These are phyloP conservation scores for Scheffersomyces segobiensis DNA, from an alignment of 1,139 yeast genomes.

Conservation along the genomic window DNA sequence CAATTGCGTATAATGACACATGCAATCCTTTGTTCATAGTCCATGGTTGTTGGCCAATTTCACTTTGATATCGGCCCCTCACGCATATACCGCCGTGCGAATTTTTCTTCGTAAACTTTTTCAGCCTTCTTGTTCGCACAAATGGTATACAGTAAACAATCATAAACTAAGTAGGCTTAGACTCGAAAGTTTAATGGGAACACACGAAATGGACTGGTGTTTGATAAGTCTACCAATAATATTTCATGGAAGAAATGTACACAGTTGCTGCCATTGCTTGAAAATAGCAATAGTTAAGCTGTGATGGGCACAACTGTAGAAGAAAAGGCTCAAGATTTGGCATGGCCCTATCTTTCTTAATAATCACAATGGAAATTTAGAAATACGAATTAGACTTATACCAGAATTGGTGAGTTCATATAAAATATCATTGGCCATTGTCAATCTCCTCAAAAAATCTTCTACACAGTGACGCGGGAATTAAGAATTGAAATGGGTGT, in stretches of 20 bases:
- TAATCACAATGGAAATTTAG: too few relatives aligned
- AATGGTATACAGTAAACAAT: background rate
- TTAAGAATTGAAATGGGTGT: too few relatives aligned
- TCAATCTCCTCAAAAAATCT: too few relatives aligned
- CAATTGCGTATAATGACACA: background rate
- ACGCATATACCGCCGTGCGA: background rate
- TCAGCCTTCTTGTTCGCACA: background rate
- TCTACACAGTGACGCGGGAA: too few relatives aligned
- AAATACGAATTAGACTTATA: too few relatives aligned
- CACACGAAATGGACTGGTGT: background rate
- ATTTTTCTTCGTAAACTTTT: background rate
- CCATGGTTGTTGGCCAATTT: background rate
- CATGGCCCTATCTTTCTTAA: too few relatives aligned
- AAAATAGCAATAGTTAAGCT: background rate
- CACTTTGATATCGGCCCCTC: background rate
- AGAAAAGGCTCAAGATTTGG: too few relatives aligned
- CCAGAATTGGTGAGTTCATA: too few relatives aligned
- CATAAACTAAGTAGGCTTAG: background rate
- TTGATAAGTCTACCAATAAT: background rate
- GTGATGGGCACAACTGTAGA: background rate
- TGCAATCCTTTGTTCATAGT: background rate
- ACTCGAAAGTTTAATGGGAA: background rate
- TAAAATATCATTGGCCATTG: too few relatives aligned
- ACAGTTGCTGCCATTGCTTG: background rate
- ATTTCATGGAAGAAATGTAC: background rate